A percentile compares a stretch with the other conserved stretches of the same genome.
These are phyloP conservation scores for Lepidium africanum DNA, from an alignment of 345 rosid species.

Conservation along the genomic window DNA sequence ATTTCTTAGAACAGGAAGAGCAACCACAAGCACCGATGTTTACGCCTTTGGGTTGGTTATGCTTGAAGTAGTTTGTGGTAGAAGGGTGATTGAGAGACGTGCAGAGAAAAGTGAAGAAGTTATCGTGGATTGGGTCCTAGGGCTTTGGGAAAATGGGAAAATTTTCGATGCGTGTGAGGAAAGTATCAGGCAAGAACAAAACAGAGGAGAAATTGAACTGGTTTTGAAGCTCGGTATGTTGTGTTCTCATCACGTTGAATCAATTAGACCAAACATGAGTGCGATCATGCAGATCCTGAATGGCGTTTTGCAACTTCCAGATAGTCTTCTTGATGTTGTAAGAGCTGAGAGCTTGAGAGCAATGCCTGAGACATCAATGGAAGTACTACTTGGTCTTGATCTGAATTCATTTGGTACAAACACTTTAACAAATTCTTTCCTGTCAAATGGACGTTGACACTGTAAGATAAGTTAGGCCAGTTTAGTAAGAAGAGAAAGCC, in stretches of 20 bases:
- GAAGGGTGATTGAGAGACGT: slow-evolving; percentile 22
- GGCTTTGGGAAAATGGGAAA: slow-evolving; percentile 22
- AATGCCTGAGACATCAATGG: not conserved
- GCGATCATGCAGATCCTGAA: slow-evolving; percentile 8
- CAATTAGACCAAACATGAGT: slow-evolving; percentile 21
- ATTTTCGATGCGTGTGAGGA: slow-evolving; percentile 23
- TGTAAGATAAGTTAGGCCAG: too few species aligned
- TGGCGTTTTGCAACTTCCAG: slow-evolving; percentile 3
- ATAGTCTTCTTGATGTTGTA: not conserved
- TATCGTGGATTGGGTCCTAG: slow-evolving; percentile 28
- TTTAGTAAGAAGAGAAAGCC: too few species aligned
- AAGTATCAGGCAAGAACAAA: not conserved
- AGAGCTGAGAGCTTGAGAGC: not conserved
- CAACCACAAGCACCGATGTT: slow-evolving; percentile 30
- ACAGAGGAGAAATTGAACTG: slow-evolving; percentile 6
- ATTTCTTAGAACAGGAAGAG: slow-evolving; percentile 30
- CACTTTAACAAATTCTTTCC: not conserved
- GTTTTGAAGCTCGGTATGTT: slow-evolving; percentile 28
- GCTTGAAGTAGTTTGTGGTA: slow-evolving; percentile 38
- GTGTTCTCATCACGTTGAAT: slow-evolving; percentile 14
- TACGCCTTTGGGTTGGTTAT: slow-evolving; percentile 32
- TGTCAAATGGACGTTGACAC: too few species aligned
- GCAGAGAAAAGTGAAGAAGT: not conserved
- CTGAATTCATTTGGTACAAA: not conserved
- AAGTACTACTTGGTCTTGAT: not conserved